These are phyloP conservation scores for Jaapia argillacea DNA, from an alignment of 768 basidiomycete species.

Conservation along the genomic window DNA sequence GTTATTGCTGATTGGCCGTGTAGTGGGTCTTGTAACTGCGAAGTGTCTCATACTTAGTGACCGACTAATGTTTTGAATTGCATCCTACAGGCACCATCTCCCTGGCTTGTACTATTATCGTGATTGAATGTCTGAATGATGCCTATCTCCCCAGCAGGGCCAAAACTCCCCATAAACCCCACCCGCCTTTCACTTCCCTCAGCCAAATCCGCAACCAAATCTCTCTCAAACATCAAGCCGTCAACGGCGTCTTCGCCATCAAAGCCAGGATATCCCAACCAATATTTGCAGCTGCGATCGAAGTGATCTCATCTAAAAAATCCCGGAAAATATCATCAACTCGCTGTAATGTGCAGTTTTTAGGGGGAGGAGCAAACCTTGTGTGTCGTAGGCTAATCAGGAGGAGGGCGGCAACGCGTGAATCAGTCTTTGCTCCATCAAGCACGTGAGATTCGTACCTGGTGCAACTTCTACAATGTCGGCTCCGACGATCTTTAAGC, in stretches of 20 bases:
- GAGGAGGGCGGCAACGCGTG: neutral
- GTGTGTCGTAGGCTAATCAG: neutral
- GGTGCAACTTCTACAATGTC: slow-evolving; percentile 19
- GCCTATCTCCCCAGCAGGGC: too few species aligned
- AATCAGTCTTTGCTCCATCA: too few species aligned
- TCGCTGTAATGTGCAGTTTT: neutral
- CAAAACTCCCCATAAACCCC: too few species aligned
- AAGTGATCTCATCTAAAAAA: slow-evolving; percentile 23
- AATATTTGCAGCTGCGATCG: slow-evolving; percentile 22
- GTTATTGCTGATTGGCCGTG: too few species aligned
- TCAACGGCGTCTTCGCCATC: slow-evolving; percentile 22
- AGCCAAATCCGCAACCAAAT: too few species aligned
- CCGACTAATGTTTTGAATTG: too few species aligned
- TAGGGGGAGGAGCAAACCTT: neutral
- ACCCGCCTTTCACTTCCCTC: too few species aligned
- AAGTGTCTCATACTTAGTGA: too few species aligned
- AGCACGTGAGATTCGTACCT: slow-evolving; percentile 11
- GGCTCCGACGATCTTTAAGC: slow-evolving; percentile 26
- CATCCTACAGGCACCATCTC: too few species aligned
- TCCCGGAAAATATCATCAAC: neutral
- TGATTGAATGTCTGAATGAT: too few species aligned
- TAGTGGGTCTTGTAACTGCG: too few species aligned
- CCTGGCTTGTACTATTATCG: too few species aligned
- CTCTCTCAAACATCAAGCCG: slow-evolving; percentile 6
- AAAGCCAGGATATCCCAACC: slow-evolving; percentile 20